These are phyloP conservation scores for Neurospora sp. DNA, from an alignment of 495 filamentous ascomycete species.

Conservation along the genomic window DNA sequence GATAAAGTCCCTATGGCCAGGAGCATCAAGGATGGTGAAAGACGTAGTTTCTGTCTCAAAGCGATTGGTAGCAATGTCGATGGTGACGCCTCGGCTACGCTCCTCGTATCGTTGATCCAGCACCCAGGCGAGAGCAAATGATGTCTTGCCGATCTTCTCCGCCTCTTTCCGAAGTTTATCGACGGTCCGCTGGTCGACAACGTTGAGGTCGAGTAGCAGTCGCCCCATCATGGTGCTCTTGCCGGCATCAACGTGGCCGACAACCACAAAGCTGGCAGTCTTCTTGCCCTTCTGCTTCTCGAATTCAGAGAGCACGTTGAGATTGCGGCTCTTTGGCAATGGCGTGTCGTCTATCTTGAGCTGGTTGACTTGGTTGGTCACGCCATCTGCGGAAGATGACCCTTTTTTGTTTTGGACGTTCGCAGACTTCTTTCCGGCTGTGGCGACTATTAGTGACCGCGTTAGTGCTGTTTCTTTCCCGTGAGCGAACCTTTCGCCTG, in stretches of 20 bases:
- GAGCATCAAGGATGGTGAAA: conserved; percentile 93
- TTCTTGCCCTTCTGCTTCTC: conserved; percentile 66
- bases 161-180: conserved; percentile 83
- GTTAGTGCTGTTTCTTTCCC: conserved; percentile 28
- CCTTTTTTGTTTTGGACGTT: conserved; percentile 27
- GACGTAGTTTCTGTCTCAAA: conserved; percentile 79
- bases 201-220: conserved; percentile 78
- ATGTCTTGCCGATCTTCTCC: conserved; percentile 84
- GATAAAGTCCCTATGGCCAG: conserved; percentile 90
- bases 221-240: conserved; percentile 98
- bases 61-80: conserved; percentile 88
- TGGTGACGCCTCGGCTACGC: conserved; percentile 82
- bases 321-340: conserved; percentile 70
- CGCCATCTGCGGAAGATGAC: conserved; percentile 17
- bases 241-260: conserved; percentile 94
- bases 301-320: conserved; percentile 78
- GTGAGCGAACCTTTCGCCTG: conserved; percentile 79
- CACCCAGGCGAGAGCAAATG: conserved; percentile 94
- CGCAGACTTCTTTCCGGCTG: conserved; percentile 36
- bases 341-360: conserved; percentile 60
- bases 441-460: conserved; percentile 31
- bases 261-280: conserved; percentile 88
- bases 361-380: conserved; percentile 41
- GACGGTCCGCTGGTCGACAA: conserved; percentile 76
- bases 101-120: conserved; percentile 86